A percentile compares a stretch with the other conserved stretches of the same genome.
Conservation (phyloP, 495 filamentous ascomycete species). For the Hypoxylon trugodes region DNA sequence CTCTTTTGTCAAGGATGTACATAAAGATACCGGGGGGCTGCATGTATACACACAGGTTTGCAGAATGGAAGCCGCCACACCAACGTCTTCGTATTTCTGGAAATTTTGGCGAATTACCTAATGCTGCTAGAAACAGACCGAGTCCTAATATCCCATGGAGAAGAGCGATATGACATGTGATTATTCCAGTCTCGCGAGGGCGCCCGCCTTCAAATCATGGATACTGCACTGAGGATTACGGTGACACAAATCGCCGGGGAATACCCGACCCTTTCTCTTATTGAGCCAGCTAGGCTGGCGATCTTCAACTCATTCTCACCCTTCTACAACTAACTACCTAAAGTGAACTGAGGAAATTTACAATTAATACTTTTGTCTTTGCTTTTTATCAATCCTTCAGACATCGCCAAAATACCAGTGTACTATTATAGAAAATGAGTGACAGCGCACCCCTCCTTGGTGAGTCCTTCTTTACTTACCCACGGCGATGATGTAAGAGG, state of each 20-base stretch:
- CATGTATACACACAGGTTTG: conserved; percentile 24
- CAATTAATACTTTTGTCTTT: background rate
- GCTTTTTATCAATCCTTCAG: background rate
- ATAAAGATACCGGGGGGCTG: conserved; percentile 33
- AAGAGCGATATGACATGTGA: no score
- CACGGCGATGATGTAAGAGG: conserved; percentile 20
- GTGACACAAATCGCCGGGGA: conserved; percentile 27
- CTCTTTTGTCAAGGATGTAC: conserved; percentile 33
- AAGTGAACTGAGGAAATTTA: no score
- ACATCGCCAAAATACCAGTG: background rate
- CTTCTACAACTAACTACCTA: background rate
- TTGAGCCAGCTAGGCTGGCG: background rate
- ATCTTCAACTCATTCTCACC: conserved; percentile 7
- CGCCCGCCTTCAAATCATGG: no score
- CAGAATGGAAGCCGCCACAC: background rate
- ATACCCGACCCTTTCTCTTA: conserved; percentile 9
- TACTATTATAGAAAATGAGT: conserved; percentile 8
- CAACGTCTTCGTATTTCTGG: background rate
- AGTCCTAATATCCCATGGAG: no score
- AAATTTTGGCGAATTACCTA: background rate
- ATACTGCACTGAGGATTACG: no score
- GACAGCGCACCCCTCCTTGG: conserved; percentile 23
- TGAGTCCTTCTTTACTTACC: conserved; percentile 17
- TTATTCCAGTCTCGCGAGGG: no score
- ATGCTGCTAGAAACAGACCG: background rate